Conservation (phyloP, 2,329 filamentous ascomycete species). For the Penicillium capsulatum region DNA sequence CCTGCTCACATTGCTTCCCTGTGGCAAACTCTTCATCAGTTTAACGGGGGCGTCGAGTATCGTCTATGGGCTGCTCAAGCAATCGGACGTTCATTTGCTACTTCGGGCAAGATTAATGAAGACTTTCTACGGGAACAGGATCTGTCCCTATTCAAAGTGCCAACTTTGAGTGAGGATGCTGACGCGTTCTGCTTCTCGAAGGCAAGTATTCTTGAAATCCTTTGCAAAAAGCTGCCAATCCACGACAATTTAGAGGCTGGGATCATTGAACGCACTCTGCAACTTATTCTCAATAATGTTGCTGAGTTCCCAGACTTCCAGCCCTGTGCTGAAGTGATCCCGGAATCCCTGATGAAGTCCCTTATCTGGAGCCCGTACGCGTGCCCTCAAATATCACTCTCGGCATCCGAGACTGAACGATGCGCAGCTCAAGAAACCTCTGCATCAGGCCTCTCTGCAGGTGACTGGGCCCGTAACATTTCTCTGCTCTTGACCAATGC, state of each 20-base stretch:
- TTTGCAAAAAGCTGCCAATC: slow-evolving; percentile 60
- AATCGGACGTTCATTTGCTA: slow-evolving; percentile 76
- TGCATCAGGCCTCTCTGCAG: slow-evolving; percentile 19
- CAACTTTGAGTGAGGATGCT: slow-evolving; percentile 4
- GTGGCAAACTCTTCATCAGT: slow-evolving; percentile 70
- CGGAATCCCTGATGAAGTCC: slow-evolving; percentile 36
- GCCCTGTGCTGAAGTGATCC: slow-evolving; percentile 36
- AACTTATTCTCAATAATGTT: slow-evolving; percentile 40
- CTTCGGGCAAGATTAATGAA: slow-evolving; percentile 61
- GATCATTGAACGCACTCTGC: slow-evolving; percentile 44
- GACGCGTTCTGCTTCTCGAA: slow-evolving; percentile 49
- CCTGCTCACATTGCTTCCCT: slow-evolving; percentile 61
- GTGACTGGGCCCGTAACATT: slow-evolving; percentile 35
- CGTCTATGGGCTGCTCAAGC: slow-evolving; percentile 80
- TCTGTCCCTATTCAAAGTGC: slow-evolving; percentile 21
- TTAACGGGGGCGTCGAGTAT: slow-evolving; percentile 63
- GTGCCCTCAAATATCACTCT: slow-evolving; percentile 33
- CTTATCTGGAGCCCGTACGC: slow-evolving; percentile 42
- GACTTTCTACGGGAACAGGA: slow-evolving; percentile 45
- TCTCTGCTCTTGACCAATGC: slow-evolving; percentile 54
- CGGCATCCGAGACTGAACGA: slow-evolving; percentile 17
- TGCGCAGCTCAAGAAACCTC: slow-evolving; percentile 14
- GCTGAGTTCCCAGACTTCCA: slow-evolving; percentile 27
- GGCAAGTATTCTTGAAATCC: slow-evolving; percentile 57
- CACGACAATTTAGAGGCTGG: slow-evolving; percentile 49